Conservation (phyloP, 495 filamentous ascomycete genomes). For the Penicillium bovifimosum region DNA sequence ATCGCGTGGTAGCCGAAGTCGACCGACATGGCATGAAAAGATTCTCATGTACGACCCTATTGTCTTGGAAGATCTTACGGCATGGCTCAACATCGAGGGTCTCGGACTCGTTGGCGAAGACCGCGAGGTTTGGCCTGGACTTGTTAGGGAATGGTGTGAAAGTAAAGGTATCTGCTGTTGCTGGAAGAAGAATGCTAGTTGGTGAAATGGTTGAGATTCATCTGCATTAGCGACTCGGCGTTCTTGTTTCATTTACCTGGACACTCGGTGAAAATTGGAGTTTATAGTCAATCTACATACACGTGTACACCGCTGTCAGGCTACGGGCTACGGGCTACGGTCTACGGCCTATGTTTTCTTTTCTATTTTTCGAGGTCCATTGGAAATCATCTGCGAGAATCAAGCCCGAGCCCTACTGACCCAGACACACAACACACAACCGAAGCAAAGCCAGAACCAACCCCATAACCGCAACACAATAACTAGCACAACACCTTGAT, state of each 20-base stretch:
- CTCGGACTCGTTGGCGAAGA: slow-evolving; percentile 57
- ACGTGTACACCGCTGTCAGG: not conserved
- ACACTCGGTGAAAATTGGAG: not conserved
- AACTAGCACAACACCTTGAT: not conserved
- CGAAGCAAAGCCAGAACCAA: not conserved
- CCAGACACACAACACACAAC: not conserved
- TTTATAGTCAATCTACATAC: not conserved
- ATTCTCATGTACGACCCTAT: slow-evolving; percentile 94
- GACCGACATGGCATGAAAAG: slow-evolving; percentile 75
- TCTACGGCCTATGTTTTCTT: too few species aligned
- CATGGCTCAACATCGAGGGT: slow-evolving; percentile 74
- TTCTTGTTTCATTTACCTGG: not conserved
- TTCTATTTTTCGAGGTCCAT: too few species aligned
- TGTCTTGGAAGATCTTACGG: slow-evolving; percentile 76
- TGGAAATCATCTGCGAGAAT: too few species aligned
- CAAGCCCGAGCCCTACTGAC: too few species aligned
- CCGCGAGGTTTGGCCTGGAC: slow-evolving; percentile 51
- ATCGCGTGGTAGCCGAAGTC: slow-evolving; percentile 7
- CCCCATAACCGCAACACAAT: not conserved
- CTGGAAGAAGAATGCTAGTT: slow-evolving; percentile 26
- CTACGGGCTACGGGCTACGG: too few species aligned
- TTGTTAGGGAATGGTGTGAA: slow-evolving; percentile 84
- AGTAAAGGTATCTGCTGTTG: slow-evolving; percentile 70
- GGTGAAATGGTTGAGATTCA: slow-evolving; percentile 5
- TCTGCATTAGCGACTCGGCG: not conserved